These are phyloP conservation scores for Rhizopus delemar DNA, from an alignment of 371 early-diverging fungal genomes.

Conservation along the genomic window DNA sequence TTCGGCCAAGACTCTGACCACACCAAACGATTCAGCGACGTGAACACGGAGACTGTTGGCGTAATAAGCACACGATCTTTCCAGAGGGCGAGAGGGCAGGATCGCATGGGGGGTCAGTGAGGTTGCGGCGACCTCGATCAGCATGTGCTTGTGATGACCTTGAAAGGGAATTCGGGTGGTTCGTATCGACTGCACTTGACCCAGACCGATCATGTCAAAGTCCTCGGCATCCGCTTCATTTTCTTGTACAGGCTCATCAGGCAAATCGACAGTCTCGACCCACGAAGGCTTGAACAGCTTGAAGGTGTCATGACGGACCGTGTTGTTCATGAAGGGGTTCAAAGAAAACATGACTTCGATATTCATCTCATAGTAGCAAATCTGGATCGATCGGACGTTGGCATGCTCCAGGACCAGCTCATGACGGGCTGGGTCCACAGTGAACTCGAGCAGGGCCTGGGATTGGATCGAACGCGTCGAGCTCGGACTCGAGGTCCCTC, in stretches of 20 bases:
- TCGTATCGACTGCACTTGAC: conserved; percentile 13
- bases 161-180: conserved; percentile 14
- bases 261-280: conserved; percentile 9
- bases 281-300: conserved; percentile 38
- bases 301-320: conserved; percentile 17
- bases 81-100: no score
- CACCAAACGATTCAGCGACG: conserved; percentile 48
- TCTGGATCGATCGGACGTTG: conserved; percentile 40
- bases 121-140: conserved; percentile 32
- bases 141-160: conserved; percentile 25
- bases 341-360: conserved; percentile 65
- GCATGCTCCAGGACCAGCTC: conserved; percentile 30
- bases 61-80: conserved; percentile 34
- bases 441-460: conserved; percentile 36
- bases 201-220: conserved; percentile 41
- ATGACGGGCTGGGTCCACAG: conserved; percentile 11
- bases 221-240: conserved; percentile 15
- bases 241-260: neutral
- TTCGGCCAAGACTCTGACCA: conserved; percentile 49
- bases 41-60: conserved; percentile 49
- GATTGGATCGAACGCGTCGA: conserved; percentile 18
- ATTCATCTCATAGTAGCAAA: conserved; percentile 60
- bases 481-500: neutral
- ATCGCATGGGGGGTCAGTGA: neutral
- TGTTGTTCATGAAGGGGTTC: conserved; percentile 40